Evolutionary conservation across 352 stramenopile genomes (phyloP), one percentile per base, ranked within the genome.

Genomic region (Elongisporangium prolatum): DNA sequence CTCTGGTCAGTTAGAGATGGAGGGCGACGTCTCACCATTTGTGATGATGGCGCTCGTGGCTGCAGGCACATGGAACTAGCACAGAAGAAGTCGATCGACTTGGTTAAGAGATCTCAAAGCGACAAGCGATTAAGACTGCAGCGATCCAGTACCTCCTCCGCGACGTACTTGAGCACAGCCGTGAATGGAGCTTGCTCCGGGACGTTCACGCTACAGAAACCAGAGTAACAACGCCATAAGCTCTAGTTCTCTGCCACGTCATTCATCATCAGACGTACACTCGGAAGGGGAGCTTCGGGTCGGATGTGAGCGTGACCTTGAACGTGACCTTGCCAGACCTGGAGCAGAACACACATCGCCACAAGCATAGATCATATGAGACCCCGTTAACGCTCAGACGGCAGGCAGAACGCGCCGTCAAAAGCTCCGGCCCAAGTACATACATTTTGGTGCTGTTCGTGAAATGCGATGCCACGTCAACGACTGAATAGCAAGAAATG

Each of bases 21-120:
- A 47, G 50, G 5, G 11, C 8, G n/a, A 59, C 52, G 7, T 34
- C 24, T 10, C 71, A 91, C 84, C 84, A 60, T 89, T 89, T 48
- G 86, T 95, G 68, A 95, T 93, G 59, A 95, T 93, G n/a, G 86
- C 86, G 57, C 86, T 95, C 21, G 86, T 95, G 16, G 74, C 72
- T 20, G 83, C 74, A 48, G 83, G 80, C 48, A 95, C 86, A 59
- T 86, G 70, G 63, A 95, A 95, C 82, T 91, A 63, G n/a, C 38
- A 57, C 48, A 18, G 49, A 56, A 22, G 9, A n/a, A n/a, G n/a
- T n/a, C n/a, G n/a, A n/a, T n/a, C n/a, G n/a, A 61, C 54, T 54
- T 10, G 13, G 21, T 54, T 37, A 57, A 8, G 48, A 53, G 44
- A 20, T 14, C 50, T 59, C 51, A 24, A 22, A 37, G 17, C 2